Conservation (phyloP, 2,329 filamentous ascomycete species). For the Pseudonectria foliicola region DNA sequence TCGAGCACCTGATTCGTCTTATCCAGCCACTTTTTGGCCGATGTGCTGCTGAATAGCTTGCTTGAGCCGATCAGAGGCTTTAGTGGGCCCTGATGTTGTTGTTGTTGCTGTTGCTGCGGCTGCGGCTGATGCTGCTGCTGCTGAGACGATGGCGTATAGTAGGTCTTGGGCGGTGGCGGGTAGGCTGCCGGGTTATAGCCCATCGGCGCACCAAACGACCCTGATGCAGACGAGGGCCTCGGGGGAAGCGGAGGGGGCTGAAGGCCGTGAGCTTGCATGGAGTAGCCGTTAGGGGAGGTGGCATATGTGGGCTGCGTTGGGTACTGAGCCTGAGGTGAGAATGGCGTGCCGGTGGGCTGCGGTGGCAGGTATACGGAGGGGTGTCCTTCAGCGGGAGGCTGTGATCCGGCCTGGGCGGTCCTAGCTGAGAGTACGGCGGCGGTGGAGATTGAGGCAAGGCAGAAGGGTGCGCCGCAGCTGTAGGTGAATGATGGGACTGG, state of each 20-base stretch:
- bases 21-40: slow-evolving; percentile 28
- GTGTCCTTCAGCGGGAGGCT: slow-evolving; percentile 9
- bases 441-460: slow-evolving; percentile 14
- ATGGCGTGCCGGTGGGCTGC: background rate
- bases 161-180: slow-evolving; percentile 27
- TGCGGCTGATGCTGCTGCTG: slow-evolving; percentile 2
- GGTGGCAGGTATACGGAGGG: slow-evolving; percentile 5
- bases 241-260: slow-evolving; percentile 23
- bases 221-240: slow-evolving; percentile 17
- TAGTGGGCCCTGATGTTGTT: slow-evolving; percentile 3
- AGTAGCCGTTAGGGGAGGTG: slow-evolving; percentile 1
- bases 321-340: slow-evolving; percentile 13
- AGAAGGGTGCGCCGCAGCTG: slow-evolving; percentile 3
- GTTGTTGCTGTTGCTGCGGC: slow-evolving; percentile 2
- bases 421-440: slow-evolving; percentile 16
- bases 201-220: slow-evolving; percentile 14
- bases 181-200: slow-evolving; percentile 19
- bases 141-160: slow-evolving; percentile 20
- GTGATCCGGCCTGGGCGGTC: slow-evolving; percentile 7
- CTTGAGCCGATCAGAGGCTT: slow-evolving; percentile 9
- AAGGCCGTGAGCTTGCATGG: slow-evolving; percentile 6
- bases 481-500: slow-evolving; percentile 6
- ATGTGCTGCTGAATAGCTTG: slow-evolving; percentile 26
- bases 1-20: slow-evolving; percentile 30
- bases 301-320: slow-evolving; percentile 17